These are phyloP conservation scores for Gastrolobium bilobum DNA, from an alignment of 306 rosid species.

Conservation along the genomic window DNA sequence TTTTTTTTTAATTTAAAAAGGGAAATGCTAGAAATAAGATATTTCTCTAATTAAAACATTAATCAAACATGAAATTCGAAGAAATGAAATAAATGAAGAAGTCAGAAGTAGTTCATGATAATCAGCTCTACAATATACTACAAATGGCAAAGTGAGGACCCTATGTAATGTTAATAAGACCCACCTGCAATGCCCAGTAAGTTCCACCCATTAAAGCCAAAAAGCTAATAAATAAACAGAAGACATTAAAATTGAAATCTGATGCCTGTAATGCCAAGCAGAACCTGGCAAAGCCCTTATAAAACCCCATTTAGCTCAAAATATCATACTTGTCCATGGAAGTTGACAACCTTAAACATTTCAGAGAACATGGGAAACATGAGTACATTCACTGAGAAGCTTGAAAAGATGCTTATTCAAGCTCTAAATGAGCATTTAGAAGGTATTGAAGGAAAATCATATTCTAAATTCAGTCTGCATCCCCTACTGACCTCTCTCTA, in stretches of 20 bases:
- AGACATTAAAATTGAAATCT: conserved; percentile 6
- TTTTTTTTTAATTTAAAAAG: neutral
- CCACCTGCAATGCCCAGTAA: neutral
- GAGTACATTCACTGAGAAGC: conserved; percentile 19
- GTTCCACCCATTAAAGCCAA: too few relatives aligned
- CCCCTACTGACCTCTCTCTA: conserved; percentile 66
- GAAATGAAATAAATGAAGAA: neutral
- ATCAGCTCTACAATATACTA: neutral
- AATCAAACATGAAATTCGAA: neutral
- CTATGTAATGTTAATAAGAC: neutral
- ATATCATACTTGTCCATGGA: conserved; percentile 23
- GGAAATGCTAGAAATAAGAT: conserved; percentile 17
- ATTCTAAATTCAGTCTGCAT: conserved; percentile 53
- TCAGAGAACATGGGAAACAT: conserved; percentile 34
- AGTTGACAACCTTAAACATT: conserved; percentile 26
- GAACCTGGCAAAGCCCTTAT: conserved; percentile 30
- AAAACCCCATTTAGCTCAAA: conserved; percentile 35
- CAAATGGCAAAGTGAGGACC: conserved; percentile 12
- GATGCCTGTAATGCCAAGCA: conserved; percentile 30
- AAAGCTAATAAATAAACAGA: neutral
- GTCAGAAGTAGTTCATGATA: conserved; percentile 18
- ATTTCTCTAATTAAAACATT: neutral
- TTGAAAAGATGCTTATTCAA: too few relatives aligned
- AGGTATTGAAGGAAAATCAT: too few relatives aligned
- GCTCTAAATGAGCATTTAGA: too few relatives aligned